Percentiles rank a stretch among this genome's conserved stretches.
phyloP scores from a whole-genome alignment of 1,284 basidiomycete species.

The Ustilago bromivora region DNA sequence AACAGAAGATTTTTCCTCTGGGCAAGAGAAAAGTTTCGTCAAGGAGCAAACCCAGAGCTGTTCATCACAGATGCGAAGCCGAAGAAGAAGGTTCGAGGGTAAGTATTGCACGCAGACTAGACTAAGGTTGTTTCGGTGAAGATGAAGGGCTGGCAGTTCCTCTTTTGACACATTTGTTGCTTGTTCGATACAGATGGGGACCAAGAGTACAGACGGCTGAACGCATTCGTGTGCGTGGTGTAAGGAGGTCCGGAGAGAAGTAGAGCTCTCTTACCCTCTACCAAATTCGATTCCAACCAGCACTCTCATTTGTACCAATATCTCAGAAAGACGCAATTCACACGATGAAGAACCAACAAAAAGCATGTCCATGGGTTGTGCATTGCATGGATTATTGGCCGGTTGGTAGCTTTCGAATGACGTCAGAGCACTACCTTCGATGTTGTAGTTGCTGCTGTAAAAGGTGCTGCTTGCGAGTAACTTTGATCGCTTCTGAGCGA shows the following conservation, averaged over 20 bases:
- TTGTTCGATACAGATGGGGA: slow-evolving; percentile 70
- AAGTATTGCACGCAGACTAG: slow-evolving; percentile 9
- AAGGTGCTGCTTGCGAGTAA: slow-evolving; percentile 34
- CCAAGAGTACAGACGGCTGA: slow-evolving; percentile 77
- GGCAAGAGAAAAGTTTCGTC: slow-evolving; percentile 82
- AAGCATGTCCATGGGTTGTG: neutral
- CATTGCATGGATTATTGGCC: neutral
- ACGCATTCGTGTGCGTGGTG: slow-evolving; percentile 71
- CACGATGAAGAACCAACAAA: neutral
- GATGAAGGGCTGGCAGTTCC: neutral
- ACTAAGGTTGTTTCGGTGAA: neutral
- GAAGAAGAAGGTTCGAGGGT: slow-evolving; percentile 79
- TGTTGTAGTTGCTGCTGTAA: slow-evolving; percentile 24
- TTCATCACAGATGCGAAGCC: slow-evolving; percentile 78
- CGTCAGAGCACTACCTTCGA: neutral
- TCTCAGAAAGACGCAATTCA: neutral
- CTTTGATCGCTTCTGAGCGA: slow-evolving; percentile 42
- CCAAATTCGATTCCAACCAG: neutral
- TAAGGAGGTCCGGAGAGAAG: slow-evolving; percentile 63
- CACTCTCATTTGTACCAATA: slow-evolving; percentile 26
- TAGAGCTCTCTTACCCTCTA: slow-evolving; percentile 7
- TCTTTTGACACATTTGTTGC: neutral
- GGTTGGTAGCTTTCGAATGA: neutral
- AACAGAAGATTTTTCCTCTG: slow-evolving; percentile 83
- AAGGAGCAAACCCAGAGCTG: slow-evolving; percentile 73